Conservation (phyloP, 345 rosid genomes). For the Sonneratia caseolaris region DNA sequence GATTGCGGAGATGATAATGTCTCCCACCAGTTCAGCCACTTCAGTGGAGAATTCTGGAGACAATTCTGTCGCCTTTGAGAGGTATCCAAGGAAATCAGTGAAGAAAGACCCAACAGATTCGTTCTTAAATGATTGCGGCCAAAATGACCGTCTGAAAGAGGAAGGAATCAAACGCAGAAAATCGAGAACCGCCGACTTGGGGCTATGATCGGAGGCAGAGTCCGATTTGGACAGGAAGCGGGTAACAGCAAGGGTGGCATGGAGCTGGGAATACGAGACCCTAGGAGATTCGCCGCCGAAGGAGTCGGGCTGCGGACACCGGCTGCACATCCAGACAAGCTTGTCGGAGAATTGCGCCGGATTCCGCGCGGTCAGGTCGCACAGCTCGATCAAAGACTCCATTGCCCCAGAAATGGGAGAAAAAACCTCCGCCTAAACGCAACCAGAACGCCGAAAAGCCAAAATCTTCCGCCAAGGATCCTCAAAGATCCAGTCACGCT, state of each 20-base stretch:
- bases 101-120: slow-evolving; percentile 54
- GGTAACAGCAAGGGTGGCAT: slow-evolving; percentile 71
- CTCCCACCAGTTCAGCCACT: slow-evolving; percentile 58
- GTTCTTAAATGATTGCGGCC: slow-evolving; percentile 69
- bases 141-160: slow-evolving; percentile 62
- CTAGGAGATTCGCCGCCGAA: slow-evolving; percentile 55
- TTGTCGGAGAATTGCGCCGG: slow-evolving; percentile 79
- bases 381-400: slow-evolving; percentile 83
- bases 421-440: neutral
- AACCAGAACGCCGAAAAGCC: neutral
- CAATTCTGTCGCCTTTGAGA: slow-evolving; percentile 35
- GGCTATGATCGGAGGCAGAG: slow-evolving; percentile 36
- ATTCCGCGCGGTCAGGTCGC: slow-evolving; percentile 66
- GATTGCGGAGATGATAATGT: slow-evolving; percentile 46
- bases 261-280: slow-evolving; percentile 80
- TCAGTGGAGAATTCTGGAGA: slow-evolving; percentile 58
- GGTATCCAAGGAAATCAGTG: slow-evolving; percentile 54
- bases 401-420: slow-evolving; percentile 6
- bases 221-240: slow-evolving; percentile 62
- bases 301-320: slow-evolving; percentile 74
- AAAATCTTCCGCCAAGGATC: neutral
- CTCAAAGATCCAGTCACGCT: neutral
- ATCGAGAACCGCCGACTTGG: slow-evolving; percentile 50
- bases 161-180: slow-evolving; percentile 61
- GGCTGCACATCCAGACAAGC: slow-evolving; percentile 77